Evolutionary conservation across 2,329 filamentous ascomycete species (phyloP).

Genomic region (Pezicula carpinea): DNA sequence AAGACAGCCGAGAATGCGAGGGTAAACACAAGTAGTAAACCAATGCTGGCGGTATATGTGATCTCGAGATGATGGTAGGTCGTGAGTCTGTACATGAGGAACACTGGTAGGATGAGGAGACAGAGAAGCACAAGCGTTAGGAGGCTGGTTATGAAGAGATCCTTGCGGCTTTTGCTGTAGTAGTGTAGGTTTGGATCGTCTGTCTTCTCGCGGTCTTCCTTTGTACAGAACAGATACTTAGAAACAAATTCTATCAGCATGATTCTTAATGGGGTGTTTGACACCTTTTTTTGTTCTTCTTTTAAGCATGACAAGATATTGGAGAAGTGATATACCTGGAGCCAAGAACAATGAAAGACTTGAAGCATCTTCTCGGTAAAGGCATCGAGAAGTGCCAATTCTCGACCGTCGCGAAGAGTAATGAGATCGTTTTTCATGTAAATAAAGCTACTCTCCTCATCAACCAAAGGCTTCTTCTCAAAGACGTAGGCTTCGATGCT

Average conservation of each 20-base stretch:
- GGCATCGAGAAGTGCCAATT: not conserved
- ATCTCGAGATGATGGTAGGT: not conserved
- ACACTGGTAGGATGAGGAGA: conserved; percentile 7
- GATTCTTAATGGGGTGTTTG: too few relatives aligned
- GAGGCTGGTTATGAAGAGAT: conserved; percentile 1
- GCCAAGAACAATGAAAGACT: conserved; percentile 1
- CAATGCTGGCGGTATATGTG: conserved; percentile 2
- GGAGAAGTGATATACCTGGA: conserved; percentile 1
- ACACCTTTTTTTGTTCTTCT: too few relatives aligned
- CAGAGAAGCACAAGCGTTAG: not conserved
- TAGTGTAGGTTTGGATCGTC: conserved; percentile 3
- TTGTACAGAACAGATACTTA: conserved; percentile 1
- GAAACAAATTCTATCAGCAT: too few relatives aligned
- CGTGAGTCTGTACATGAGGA: conserved; percentile 1
- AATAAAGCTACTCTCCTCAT: not conserved
- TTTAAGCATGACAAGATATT: too few relatives aligned
- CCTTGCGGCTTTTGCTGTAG: conserved; percentile 5
- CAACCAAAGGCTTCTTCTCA: not conserved
- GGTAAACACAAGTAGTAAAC: conserved; percentile 15
- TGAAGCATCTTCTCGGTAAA: not conserved
- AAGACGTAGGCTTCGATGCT: not conserved
- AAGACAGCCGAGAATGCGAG: conserved; percentile 13
- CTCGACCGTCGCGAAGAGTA: not conserved
- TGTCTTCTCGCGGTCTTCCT: not conserved
- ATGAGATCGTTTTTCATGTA: not conserved